Evolutionary conservation across 176 grass and related monocot species (phyloP), one percentile per base, ranked within the genome.

Genomic region (Puccinellia tenuiflora): DNA sequence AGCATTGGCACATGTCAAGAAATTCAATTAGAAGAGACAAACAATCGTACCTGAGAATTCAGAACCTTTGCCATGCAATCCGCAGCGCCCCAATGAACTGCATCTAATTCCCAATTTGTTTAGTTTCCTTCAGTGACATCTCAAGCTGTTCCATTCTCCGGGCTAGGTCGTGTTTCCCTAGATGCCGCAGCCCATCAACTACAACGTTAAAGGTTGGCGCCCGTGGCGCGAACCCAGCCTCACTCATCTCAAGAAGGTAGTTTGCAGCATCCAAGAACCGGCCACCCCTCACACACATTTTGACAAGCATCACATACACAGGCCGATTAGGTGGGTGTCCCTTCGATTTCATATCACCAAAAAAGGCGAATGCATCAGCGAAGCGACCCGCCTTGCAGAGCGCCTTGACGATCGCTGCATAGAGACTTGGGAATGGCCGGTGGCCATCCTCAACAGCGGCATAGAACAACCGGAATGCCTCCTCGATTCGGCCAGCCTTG

Each of bases 291-390:
- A 87, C 89, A 40, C 86, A 95, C 96, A 98, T 95, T 86, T 98
- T 95, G 60, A 98, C 87, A 85, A 98, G 88, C 96, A 98, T 98
- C 24, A 88, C 92, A 84, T 93, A 95, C 10, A 98, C 93, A 17
- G 96, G 93, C n/a, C 93, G 88, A 81, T 93, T 93, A 0, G 92
- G 87, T 0, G 85, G 85, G 61, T 95, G 96, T 3, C 87, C 87
- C 71, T 93, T 91, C 5, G 67, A 77, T 81, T 92, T 98, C 91
- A 93, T 90, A 78, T 95, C 96, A n/a, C 63, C 85, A 76, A 98
- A 98, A 52, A 95, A 95, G 47, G 79, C 75, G 5, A 91, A 93
- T 57, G 96, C 96, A 81, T 98, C 96, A 4, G 73, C 72, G 18
- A 95, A 95, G 10, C 92, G 86, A 21, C 96, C 92, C 6, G 89